A percentile compares a stretch with the other conserved stretches of the same genome.
phyloP scores from a whole-genome alignment of 2,329 filamentous ascomycete genomes.

The Aspergillus tubingensis region DNA sequence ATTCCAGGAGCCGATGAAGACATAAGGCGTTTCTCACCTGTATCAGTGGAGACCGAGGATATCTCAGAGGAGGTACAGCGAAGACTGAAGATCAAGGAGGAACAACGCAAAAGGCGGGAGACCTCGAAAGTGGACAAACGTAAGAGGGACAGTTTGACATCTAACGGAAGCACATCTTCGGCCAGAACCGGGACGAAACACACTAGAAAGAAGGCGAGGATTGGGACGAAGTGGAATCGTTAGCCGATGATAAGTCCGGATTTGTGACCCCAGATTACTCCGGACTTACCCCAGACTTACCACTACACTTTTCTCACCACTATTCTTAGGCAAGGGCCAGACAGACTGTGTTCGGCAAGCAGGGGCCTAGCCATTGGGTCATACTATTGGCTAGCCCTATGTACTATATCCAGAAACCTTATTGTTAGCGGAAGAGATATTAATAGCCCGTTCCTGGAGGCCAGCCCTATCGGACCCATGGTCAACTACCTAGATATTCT shows the following conservation, averaged over 20 bases:
- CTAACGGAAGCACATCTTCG: conserved; percentile 27
- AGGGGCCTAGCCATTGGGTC: no score
- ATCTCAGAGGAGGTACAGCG: conserved; percentile 50
- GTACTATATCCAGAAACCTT: no score
- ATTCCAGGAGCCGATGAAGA: conserved; percentile 28
- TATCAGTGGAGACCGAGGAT: conserved; percentile 44
- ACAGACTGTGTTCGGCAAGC: no score
- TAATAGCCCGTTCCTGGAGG: no score
- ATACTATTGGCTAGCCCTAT: no score
- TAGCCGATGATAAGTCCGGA: not conserved
- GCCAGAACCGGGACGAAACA: conserved; percentile 10
- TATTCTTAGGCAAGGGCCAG: no score
- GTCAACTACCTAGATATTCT: no score
- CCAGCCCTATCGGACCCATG: no score
- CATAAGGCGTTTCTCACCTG: conserved; percentile 23
- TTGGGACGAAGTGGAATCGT: not conserved
- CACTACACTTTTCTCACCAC: not conserved
- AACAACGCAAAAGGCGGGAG: conserved; percentile 33
- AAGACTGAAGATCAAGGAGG: conserved; percentile 46
- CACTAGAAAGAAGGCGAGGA: conserved; percentile 27
- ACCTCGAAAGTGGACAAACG: conserved; percentile 36
- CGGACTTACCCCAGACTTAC: not conserved
- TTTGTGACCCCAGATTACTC: no score
- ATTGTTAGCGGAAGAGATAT: no score
- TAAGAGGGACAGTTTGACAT: conserved; percentile 42